Conservation (phyloP, 306 rosid species). For the Lathyrus sativus region DNA sequence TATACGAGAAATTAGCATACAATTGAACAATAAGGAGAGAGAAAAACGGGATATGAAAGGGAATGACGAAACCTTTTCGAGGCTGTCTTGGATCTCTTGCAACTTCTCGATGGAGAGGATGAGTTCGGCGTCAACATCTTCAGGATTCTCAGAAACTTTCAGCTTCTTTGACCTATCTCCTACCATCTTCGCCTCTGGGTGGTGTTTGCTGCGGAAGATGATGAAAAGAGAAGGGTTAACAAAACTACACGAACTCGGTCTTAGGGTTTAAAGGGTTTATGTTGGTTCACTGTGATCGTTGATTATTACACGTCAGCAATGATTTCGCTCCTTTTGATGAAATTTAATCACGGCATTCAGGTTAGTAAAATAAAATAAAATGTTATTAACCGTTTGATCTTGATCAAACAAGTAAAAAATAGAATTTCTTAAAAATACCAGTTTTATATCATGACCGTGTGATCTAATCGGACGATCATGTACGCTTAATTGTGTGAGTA, state of each 20-base stretch:
- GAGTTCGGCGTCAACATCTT: slow-evolving; percentile 69
- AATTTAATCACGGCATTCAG: no score
- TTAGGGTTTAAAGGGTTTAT: slow-evolving; percentile 30
- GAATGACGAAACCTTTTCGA: slow-evolving; percentile 66
- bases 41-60: not conserved
- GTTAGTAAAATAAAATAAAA: no score
- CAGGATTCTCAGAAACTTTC: slow-evolving; percentile 56
- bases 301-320: not conserved
- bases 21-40: not conserved
- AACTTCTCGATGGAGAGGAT: slow-evolving; percentile 76
- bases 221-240: not conserved
- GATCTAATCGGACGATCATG: no score
- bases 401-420: no score
- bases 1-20: not conserved
- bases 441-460: no score
- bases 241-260: no score
- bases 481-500: no score
- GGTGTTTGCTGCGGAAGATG: slow-evolving; percentile 7
- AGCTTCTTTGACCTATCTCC: slow-evolving; percentile 70
- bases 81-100: slow-evolving; percentile 92
- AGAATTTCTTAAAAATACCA: no score
- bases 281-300: not conserved
- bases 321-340: not conserved
- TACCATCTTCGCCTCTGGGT: slow-evolving; percentile 49
- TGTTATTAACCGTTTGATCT: no score